Percentiles rank a stretch among this genome's conserved stretches.
Evolutionary conservation across 176 grass and related monocot species (phyloP).

Genomic region (Chloris gayana): DNA sequence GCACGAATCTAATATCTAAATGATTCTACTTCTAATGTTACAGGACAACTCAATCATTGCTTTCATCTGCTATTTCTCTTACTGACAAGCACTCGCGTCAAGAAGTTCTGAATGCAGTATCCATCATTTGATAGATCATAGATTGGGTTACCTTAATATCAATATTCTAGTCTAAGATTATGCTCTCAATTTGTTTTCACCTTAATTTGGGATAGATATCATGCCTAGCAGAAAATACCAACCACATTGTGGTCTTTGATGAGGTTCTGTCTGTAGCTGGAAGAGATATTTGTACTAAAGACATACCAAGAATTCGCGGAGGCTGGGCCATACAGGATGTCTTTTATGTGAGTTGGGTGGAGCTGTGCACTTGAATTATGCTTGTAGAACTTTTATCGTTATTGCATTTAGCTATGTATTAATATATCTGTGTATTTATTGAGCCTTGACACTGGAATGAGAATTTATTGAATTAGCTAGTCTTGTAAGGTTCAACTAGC

Average conservation of each 20-base stretch:
- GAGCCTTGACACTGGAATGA: neutral
- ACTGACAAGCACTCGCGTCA: slow-evolving; percentile 77
- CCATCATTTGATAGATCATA: slow-evolving; percentile 42
- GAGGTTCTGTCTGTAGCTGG: slow-evolving; percentile 90
- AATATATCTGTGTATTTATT: neutral
- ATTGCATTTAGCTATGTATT: slow-evolving; percentile 28
- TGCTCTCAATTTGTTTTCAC: slow-evolving; percentile 30
- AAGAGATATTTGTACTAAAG: slow-evolving; percentile 90
- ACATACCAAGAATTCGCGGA: slow-evolving; percentile 88
- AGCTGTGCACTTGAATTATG: slow-evolving; percentile 26
- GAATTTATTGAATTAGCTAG: slow-evolving; percentile 22
- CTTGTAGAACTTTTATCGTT: slow-evolving; percentile 1
- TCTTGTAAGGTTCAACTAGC: slow-evolving; percentile 25
- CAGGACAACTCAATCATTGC: slow-evolving; percentile 90
- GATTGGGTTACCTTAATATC: neutral
- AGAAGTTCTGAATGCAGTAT: slow-evolving; percentile 95
- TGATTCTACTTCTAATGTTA: slow-evolving; percentile 37
- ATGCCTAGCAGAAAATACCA: slow-evolving; percentile 91
- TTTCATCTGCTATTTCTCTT: slow-evolving; percentile 73
- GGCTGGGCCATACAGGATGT: slow-evolving; percentile 97
- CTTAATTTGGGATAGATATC: slow-evolving; percentile 86
- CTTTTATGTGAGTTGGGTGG: slow-evolving; percentile 64
- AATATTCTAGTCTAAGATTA: slow-evolving; percentile 26
- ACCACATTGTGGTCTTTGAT: slow-evolving; percentile 79
- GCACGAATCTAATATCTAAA: slow-evolving; percentile 23